A percentile compares a stretch with the other conserved stretches of the same genome.
Evolutionary conservation across 495 filamentous ascomycete species (phyloP).

Genomic region (Hyaloscypha variabilis): DNA sequence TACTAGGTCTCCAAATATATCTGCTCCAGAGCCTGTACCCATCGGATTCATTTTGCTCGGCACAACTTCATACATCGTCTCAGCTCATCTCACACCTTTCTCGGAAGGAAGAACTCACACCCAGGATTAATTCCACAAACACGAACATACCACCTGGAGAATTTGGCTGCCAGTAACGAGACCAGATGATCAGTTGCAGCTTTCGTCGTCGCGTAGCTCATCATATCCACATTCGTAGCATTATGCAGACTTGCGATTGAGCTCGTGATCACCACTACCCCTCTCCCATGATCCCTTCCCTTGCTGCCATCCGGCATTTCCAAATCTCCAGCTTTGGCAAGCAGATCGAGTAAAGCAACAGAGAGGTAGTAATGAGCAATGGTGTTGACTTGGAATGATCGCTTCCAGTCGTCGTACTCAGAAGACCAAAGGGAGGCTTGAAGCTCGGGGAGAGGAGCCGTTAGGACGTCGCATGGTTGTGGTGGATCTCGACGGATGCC

Average conservation of each 20-base stretch:
- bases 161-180: constrained; percentile 44
- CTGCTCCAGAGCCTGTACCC: constrained; percentile 37
- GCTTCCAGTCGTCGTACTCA: constrained; percentile 39
- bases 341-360: constrained; percentile 43
- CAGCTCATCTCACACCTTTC: background rate
- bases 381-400: constrained; percentile 45
- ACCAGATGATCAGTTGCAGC: constrained; percentile 50
- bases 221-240: constrained; percentile 49
- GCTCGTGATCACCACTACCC: constrained; percentile 45
- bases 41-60: constrained; percentile 53
- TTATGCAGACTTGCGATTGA: constrained; percentile 52
- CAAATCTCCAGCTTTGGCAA: constrained; percentile 36
- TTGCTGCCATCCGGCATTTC: constrained; percentile 24
- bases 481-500: constrained; percentile 46
- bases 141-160: constrained; percentile 44
- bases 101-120: constrained; percentile 36
- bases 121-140: constrained; percentile 49
- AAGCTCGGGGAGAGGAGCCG: constrained; percentile 38
- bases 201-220: constrained; percentile 47
- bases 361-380: constrained; percentile 48
- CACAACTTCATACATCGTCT: constrained; percentile 37
- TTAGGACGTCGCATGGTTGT: constrained; percentile 41
- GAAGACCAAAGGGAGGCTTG: constrained; percentile 49
- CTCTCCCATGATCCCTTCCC: constrained; percentile 41
- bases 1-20: constrained; percentile 46